Evolutionary conservation across 108 stramenopile species (phyloP), one percentile per base, ranked within the genome.

Genomic region (Conticribra guillardii): DNA sequence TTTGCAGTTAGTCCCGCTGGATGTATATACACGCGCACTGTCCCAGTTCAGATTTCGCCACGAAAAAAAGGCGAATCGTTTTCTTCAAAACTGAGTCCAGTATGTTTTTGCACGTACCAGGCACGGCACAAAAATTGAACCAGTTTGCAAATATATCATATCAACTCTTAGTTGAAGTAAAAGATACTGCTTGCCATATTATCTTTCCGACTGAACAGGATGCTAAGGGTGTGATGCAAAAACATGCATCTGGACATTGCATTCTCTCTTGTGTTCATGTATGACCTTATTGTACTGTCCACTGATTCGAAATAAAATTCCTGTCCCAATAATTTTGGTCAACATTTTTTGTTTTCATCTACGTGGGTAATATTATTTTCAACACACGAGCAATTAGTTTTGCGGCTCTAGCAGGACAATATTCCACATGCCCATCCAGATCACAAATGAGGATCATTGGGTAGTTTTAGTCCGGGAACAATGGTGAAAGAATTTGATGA

Each of bases 401-500:
- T 57, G 82, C 73, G 7, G 41, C 74, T 1, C 54, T 79, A 19
- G 91, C 91, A 0, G 31, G 70, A 2, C 41, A 85, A 61, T 89
- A 74, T 65, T 89, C 88, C 0, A 88, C 91, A 1, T 92, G 91
- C 63, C 85, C 88, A 4, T 89, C 88, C 7, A 62, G 60, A 8
- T 74, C 87, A 14, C 60, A 64, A 22, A n/a, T 87, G 88, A 21
- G 91, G 91, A 37, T 84, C 83, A 15, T 50, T 92, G 60, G 91
- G 91, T 15, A 80, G 73, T 24, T 92, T 92, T 67, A 23, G 60
- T 17, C 91, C 91, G n/a, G 91, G 91, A 3, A 82, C 73, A 4
- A 92, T 92, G 91, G 91, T 92, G 23, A 76, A 80, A 22, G 91
- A 92, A 69, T 92, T 92, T 60, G 91, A 92, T 54, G 80, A 82